A percentile compares a stretch with the other conserved stretches of the same genome.
Evolutionary conservation across 352 stramenopile species (phyloP).

Genomic region (Phytophthora agathidicida): DNA sequence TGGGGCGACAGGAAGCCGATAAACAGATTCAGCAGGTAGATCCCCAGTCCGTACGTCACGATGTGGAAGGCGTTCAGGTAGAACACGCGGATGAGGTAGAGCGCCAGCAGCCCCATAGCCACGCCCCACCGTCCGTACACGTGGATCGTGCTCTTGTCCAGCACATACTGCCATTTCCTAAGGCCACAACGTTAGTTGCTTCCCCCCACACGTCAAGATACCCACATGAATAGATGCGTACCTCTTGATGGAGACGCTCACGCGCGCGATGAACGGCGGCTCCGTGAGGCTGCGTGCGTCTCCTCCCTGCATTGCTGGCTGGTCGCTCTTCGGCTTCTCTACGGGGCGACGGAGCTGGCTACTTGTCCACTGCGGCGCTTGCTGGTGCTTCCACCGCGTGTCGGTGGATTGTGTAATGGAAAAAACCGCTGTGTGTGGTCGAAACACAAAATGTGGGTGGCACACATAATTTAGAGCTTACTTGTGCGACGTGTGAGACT

Average conservation of each 20-base stretch:
- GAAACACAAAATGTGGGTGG: constrained; percentile 7
- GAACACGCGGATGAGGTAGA: constrained; percentile 96
- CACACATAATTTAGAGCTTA: constrained; percentile 15
- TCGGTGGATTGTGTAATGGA: constrained; percentile 21
- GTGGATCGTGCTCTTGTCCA: constrained; percentile 99
- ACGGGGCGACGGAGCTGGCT: constrained; percentile 3
- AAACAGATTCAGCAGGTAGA: constrained; percentile 99
- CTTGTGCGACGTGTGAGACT: constrained; percentile 20
- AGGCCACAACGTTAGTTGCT: not conserved
- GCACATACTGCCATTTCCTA: constrained; percentile 96
- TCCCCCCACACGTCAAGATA: constrained; percentile 8
- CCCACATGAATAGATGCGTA: constrained; percentile 27
- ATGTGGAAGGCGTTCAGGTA: constrained; percentile 97
- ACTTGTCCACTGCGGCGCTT: constrained; percentile 8
- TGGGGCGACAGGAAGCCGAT: constrained; percentile 99
- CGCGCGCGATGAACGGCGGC: constrained; percentile 78
- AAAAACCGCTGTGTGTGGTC: constrained; percentile 13
- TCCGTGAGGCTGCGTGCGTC: constrained; percentile 75
- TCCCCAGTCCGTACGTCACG: constrained; percentile 98
- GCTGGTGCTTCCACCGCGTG: constrained; percentile 31
- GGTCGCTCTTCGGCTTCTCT: not conserved
- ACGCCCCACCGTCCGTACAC: constrained; percentile 92
- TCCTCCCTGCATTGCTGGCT: constrained; percentile 42
- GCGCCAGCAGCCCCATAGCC: constrained; percentile 81
- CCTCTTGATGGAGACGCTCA: constrained; percentile 82